Conservation (phyloP, 805 yeast species). For the Lipomyces anomalus region DNA sequence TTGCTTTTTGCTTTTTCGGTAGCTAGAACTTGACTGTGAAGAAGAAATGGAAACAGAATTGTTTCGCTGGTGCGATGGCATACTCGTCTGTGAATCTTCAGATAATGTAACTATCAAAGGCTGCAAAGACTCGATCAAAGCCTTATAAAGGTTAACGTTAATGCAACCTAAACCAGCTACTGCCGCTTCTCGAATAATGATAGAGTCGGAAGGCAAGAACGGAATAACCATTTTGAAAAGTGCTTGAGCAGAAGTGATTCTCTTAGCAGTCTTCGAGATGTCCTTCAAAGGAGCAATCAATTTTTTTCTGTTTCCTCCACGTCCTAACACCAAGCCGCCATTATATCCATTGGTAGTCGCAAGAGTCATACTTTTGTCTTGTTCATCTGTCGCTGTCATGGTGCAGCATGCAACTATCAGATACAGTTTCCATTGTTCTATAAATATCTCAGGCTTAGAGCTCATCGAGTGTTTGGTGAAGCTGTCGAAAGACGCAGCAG, state of each 20-base stretch:
- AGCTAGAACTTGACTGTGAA: conserved; percentile 2
- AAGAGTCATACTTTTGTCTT: conserved; percentile 37
- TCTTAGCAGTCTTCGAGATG: conserved; percentile 61
- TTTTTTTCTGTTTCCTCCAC: conserved; percentile 46
- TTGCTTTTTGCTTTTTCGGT: conserved; percentile 22
- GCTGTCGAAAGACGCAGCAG: conserved; percentile 16
- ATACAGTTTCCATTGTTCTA: conserved; percentile 85
- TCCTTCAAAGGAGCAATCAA: conserved; percentile 7
- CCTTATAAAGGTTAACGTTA: conserved; percentile 80
- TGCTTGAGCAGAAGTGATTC: conserved; percentile 82
- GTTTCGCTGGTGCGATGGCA: conserved; percentile 4
- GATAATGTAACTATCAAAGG: conserved; percentile 7
- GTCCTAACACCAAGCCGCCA: not conserved
- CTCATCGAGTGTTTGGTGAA: conserved; percentile 31
- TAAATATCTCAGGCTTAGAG: conserved; percentile 53
- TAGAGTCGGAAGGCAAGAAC: conserved; percentile 62
- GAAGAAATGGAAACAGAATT: conserved; percentile 1
- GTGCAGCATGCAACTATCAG: conserved; percentile 89
- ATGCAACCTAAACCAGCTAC: conserved; percentile 85
- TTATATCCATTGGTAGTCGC: not conserved
- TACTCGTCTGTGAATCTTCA: conserved; percentile 1
- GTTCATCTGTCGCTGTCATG: conserved; percentile 82
- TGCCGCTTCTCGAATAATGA: conserved; percentile 72
- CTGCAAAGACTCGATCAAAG: conserved; percentile 53
- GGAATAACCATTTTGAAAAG: conserved; percentile 86